Base-by-base conservation (phyloP, 495 filamentous ascomycete genomes). In the Delitschia confertaspora region DNA sequence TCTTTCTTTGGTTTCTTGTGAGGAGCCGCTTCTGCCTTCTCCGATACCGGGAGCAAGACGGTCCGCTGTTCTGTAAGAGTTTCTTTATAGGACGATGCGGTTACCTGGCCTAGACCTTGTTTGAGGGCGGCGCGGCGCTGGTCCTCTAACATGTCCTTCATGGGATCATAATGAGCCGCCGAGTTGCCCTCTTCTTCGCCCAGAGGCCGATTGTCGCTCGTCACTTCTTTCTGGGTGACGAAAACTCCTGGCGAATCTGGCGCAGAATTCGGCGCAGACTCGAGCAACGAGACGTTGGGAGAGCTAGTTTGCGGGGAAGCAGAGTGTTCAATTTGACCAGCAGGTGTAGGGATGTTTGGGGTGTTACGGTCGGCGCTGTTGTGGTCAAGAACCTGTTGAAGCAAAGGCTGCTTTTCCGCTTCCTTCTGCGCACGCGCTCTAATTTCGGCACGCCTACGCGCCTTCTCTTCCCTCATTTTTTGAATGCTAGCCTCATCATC, bases 151-250 rank as follows among this genome's bases (percentile, higher is more conserved):
- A 93, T 93, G 60, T 98, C 91, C 55, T 76, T 65, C 3, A 83
- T 94, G 0, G 91, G 93, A 59, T 95, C 88, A 65, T 98, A 95
- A 56, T 95, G 86, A 53, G 91, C 91, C 37, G 91, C 91, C 26
- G 89, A 95, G 30, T 83, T 85, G 11, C 83, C 86, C 47, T 85
- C 78, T 58, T 81, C 76, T 34, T 82, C 82, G 16, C 32, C 26
- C 45, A 64, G 66, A 47, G 47, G 57, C 64, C 45, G 65, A 30
- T 19, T 10, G n/a, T 40, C 44, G 42, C 84, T 81, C 53, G 76
- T 73, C 40, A 86, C 84, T 50, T 80, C 64, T 51, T 80, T 74
- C 40, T 75, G 69, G 22, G 80, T 58, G 19, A 66, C 64, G 38
- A 83, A 73, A 4, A 69, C 71, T n/a, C 67, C 63, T 9, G 75